Evolutionary conservation across 345 rosid species (phyloP).

Genomic region (Melaleuca quinquenervia): DNA sequence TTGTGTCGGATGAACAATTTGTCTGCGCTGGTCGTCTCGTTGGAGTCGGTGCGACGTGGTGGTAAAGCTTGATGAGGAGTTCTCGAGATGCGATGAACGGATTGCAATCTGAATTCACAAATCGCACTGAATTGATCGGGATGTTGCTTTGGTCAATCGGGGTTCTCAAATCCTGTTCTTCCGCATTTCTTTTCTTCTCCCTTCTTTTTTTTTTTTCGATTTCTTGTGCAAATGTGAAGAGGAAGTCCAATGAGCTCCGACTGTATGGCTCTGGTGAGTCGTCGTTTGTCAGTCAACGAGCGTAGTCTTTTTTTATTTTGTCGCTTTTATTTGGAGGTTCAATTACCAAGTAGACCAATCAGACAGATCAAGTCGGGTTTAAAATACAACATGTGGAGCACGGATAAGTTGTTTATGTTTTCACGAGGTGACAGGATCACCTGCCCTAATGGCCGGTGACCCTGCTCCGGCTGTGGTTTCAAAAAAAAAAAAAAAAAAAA

Average conservation of each 20-base stretch:
- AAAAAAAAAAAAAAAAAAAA: too few relatives aligned
- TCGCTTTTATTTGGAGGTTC: background rate
- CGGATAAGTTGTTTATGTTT: background rate
- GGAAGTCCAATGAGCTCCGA: background rate
- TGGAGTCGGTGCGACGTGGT: background rate
- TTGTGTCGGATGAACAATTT: background rate
- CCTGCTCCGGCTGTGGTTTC: too few relatives aligned
- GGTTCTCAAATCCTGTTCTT: background rate
- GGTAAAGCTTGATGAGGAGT: background rate
- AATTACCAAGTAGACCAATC: background rate
- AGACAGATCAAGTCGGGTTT: background rate
- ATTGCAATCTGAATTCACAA: background rate
- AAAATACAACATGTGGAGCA: background rate
- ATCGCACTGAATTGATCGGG: background rate
- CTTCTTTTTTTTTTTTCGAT: accelerated
- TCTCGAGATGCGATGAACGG: background rate
- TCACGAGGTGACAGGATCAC: too few relatives aligned
- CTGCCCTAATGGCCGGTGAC: too few relatives aligned
- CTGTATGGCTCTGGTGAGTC: background rate
- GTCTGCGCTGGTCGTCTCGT: background rate
- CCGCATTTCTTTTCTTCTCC: background rate
- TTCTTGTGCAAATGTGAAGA: background rate
- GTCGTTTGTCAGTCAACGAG: background rate
- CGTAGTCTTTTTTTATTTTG: background rate
- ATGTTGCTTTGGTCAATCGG: background rate